Base-by-base conservation (phyloP, 202 grass and related monocot species). In the Musa balbisiana region DNA sequence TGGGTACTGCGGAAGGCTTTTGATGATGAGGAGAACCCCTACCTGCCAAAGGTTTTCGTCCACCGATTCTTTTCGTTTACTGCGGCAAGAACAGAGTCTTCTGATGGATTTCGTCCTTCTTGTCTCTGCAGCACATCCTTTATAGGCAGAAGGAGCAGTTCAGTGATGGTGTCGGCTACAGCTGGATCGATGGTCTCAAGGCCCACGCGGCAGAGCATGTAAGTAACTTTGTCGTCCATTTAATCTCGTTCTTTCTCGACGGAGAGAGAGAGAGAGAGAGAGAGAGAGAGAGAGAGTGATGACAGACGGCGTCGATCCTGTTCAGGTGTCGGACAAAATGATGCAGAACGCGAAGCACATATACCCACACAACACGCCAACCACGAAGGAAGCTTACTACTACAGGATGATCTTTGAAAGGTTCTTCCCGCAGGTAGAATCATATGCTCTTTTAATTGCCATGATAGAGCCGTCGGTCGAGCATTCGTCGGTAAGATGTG, bases 141-240 rank as follows among this genome's bases (percentile, higher is more conserved):
- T 99, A 95, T 73, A 88, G 96, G 81, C 96, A 99, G 85, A 99
- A 99, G 53, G 96, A 99, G 64, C 96, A 99, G 43, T 99, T 99
- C 85, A 99, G 96, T 26, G 96, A 99, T 14, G 96, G 96, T 10
- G 91, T 99, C 10, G 91, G 96, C 8, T 99, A 99, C 72, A 95
- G 75, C 79, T 99, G 96, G 96, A 99, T 99, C 53, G 96, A 99
- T 68, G 96, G 96, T 11, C 96, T 95, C 23, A 99, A 99, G 68
- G 53, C 96, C 21, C 90, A 95, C 82, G 90, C 91, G 1, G 89
- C 90, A 1, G 77, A 78, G 29, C 96, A 99, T 83, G 92, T 92
- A 81, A 78, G 43, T 51, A 25, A 56, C 14, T 56, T 14, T 54
- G 20, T 24, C 50, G 11, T 52, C 53, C 49, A 2, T 52, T 52